A percentile compares a stretch with the other conserved stretches of the same genome.
These are phyloP conservation scores for Polychaeton citri DNA, from an alignment of 2,329 filamentous ascomycete species.

Conservation along the genomic window DNA sequence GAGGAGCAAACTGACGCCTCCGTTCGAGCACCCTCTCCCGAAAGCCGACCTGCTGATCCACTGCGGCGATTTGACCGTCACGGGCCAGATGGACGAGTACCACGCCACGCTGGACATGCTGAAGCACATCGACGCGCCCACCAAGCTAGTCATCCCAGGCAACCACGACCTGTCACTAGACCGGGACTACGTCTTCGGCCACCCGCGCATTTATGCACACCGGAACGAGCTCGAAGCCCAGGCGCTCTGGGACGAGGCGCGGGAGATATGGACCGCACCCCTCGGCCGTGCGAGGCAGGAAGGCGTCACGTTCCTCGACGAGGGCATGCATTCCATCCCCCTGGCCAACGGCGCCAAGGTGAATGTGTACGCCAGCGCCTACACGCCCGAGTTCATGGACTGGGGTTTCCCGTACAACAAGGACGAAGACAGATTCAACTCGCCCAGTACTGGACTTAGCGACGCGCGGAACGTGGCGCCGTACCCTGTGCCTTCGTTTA, in stretches of 20 bases:
- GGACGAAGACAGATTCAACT: constrained; percentile 40
- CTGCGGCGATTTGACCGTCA: constrained; percentile 45
- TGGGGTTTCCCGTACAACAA: constrained; percentile 41
- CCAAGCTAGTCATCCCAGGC: constrained; percentile 50
- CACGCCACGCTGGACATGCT: constrained; percentile 34
- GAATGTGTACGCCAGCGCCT: constrained; percentile 41
- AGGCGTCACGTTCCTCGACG: constrained; percentile 43
- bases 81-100: constrained; percentile 36
- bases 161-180: constrained; percentile 51
- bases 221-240: constrained; percentile 2
- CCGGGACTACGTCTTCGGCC: constrained; percentile 7
- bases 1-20: neutral
- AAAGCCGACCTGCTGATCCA: constrained; percentile 42
- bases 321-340: constrained; percentile 35
- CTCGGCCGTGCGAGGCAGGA: constrained; percentile 23
- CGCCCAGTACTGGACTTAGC: constrained; percentile 12
- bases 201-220: constrained; percentile 1
- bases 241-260: constrained; percentile 6
- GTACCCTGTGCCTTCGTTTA: constrained; percentile 25
- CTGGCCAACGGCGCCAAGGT: constrained; percentile 37
- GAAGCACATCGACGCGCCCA: constrained; percentile 33
- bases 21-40: constrained; percentile 30
- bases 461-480: constrained; percentile 19
- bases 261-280: constrained; percentile 9
- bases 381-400: constrained; percentile 42